phyloP scores from a whole-genome alignment of 257 asterid species.

The Rauvolfia tetraphylla region DNA sequence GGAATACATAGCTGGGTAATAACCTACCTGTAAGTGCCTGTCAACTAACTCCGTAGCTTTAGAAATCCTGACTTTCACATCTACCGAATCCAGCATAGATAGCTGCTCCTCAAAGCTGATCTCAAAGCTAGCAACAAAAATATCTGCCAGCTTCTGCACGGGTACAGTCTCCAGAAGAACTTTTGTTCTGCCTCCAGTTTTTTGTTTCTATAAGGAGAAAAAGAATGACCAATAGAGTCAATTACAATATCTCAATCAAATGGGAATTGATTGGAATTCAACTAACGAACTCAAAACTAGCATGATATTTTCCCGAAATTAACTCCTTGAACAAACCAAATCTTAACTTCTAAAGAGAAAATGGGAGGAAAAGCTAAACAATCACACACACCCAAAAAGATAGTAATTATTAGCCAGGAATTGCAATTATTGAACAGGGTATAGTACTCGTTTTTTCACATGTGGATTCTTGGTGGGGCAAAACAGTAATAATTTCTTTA shows the following conservation, averaged over 20 bases:
- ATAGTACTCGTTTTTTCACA: not conserved
- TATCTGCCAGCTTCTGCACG: conserved; percentile 95
- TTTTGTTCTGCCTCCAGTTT: conserved; percentile 89
- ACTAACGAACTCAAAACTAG: conserved; percentile 13
- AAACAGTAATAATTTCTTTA: not conserved
- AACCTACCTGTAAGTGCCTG: conserved; percentile 86
- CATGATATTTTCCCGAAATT: not conserved
- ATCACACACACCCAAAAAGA: not conserved
- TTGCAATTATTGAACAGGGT: not conserved
- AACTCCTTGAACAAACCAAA: not conserved
- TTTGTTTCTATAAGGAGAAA: conserved; percentile 66
- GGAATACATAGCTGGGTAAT: conserved; percentile 24
- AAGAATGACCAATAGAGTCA: not conserved
- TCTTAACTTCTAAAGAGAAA: not conserved
- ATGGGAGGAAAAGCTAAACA: not conserved
- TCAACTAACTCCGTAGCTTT: conserved; percentile 96
- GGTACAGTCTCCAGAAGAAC: conserved; percentile 97
- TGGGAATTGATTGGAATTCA: not conserved
- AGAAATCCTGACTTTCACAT: conserved; percentile 86
- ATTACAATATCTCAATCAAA: not conserved
- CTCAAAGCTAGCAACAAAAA: conserved; percentile 97
- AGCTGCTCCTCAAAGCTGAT: conserved; percentile 97
- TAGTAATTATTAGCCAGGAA: not conserved
- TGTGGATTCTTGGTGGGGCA: not conserved
- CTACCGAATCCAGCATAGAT: conserved; percentile 95